Evolutionary conservation across 2,329 filamentous ascomycete species (phyloP).

Genomic region (Pochonia chlamydosporia): DNA sequence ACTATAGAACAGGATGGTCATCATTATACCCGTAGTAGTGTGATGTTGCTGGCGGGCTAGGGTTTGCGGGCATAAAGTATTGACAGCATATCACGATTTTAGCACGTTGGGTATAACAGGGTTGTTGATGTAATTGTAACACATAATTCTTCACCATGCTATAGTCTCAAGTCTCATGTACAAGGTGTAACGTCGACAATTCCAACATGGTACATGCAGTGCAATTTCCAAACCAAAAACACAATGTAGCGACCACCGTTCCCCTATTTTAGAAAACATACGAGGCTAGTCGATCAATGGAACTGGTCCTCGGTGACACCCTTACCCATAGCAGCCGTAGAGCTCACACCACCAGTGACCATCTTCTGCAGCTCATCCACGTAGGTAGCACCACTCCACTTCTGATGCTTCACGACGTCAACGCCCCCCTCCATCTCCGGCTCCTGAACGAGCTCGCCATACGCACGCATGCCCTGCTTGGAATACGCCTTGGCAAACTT

Average conservation of each 20-base stretch:
- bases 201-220: too few species aligned
- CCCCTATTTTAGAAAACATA: too few species aligned
- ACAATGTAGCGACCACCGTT: too few species aligned
- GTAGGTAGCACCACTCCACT: slow-evolving; percentile 94
- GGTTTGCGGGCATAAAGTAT: too few species aligned
- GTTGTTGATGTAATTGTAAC: too few species aligned
- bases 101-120: too few species aligned
- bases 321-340: slow-evolving; percentile 92
- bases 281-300: slow-evolving; percentile 24
- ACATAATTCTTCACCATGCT: too few species aligned
- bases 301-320: slow-evolving; percentile 99
- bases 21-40: neutral
- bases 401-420: slow-evolving; percentile 98
- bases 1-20: neutral
- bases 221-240: too few species aligned
- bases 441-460: slow-evolving; percentile 95
- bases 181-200: too few species aligned
- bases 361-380: slow-evolving; percentile 95
- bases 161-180: too few species aligned
- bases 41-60: neutral
- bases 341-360: slow-evolving; percentile 88
- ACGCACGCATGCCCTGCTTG: slow-evolving; percentile 85
- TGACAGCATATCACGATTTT: too few species aligned
- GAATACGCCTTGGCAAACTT: slow-evolving; percentile 81
- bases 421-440: slow-evolving; percentile 88